phyloP scores from a whole-genome alignment of 257 asterid genomes.

The Lithospermum erythrorhizon region DNA sequence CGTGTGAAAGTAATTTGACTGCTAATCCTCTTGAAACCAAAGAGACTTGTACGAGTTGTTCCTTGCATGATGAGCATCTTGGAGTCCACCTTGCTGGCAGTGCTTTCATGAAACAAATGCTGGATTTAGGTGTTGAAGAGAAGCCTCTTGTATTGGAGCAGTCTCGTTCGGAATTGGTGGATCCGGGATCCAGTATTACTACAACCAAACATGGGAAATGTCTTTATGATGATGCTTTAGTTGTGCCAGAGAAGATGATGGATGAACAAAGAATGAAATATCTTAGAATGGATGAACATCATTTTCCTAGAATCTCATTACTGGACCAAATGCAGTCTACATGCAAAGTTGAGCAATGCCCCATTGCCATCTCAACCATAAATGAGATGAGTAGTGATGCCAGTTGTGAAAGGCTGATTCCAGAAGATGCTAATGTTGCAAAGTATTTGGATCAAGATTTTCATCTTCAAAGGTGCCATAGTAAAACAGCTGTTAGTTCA shows the following conservation, averaged over 20 bases:
- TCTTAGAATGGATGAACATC: conserved; percentile 27
- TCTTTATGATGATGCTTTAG: conserved; percentile 20
- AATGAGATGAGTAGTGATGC: conserved; percentile 31
- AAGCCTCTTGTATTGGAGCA: conserved; percentile 22
- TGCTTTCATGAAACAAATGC: no score
- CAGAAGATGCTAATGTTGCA: conserved; percentile 22
- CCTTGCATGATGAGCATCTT: no score
- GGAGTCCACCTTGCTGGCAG: no score
- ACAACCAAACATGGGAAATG: conserved; percentile 38
- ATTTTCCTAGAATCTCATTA: conserved; percentile 19
- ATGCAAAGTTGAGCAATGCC: conserved; percentile 42
- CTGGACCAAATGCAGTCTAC: conserved; percentile 29
- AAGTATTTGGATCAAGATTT: conserved; percentile 16
- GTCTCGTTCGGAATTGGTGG: conserved; percentile 7
- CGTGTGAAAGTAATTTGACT: no score
- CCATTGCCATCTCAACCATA: conserved; percentile 33
- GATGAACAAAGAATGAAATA: conserved; percentile 21
- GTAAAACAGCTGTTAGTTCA: conserved; percentile 28
- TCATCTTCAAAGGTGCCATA: conserved; percentile 41
- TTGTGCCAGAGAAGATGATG: conserved; percentile 17
- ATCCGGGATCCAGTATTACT: conserved; percentile 26
- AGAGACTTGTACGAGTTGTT: no score
- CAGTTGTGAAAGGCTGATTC: conserved; percentile 23
- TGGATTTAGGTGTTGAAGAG: conserved; percentile 7
- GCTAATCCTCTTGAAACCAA: neutral